Conservation (phyloP, 495 filamentous ascomycete genomes). For the Penicillium macrosclerotiorum region DNA sequence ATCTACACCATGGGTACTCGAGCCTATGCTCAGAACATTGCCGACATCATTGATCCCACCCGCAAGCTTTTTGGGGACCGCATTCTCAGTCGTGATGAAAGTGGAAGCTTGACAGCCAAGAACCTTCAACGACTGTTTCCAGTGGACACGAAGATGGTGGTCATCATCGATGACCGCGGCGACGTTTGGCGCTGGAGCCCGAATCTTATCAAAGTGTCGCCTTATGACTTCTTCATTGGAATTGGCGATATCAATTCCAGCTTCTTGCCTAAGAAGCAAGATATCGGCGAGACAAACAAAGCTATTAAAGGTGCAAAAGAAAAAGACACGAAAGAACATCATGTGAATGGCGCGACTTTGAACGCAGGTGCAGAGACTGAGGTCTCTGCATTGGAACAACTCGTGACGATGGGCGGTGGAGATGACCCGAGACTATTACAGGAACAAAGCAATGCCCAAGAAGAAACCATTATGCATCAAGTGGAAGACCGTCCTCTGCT, state of each 20-base stretch:
- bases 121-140: slow-evolving; percentile 90
- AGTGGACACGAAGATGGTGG: slow-evolving; percentile 97
- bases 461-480: slow-evolving; percentile 82
- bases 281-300: slow-evolving; percentile 47
- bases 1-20: slow-evolving; percentile 99
- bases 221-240: slow-evolving; percentile 96
- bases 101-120: slow-evolving; percentile 86
- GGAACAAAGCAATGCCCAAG: slow-evolving; percentile 76
- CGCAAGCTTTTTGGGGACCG: slow-evolving; percentile 88
- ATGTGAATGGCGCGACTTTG: slow-evolving; percentile 33
- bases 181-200: slow-evolving; percentile 97
- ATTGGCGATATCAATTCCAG: slow-evolving; percentile 99
- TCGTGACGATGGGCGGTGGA: slow-evolving; percentile 72
- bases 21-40: slow-evolving; percentile 88
- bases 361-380: slow-evolving; percentile 29
- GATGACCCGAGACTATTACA: slow-evolving; percentile 69
- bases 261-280: slow-evolving; percentile 87
- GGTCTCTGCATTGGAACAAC: slow-evolving; percentile 65
- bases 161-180: slow-evolving; percentile 95
- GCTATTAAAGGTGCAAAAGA: slow-evolving; percentile 19
- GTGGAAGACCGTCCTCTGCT: slow-evolving; percentile 82
- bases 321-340: slow-evolving; percentile 27
- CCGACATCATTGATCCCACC: slow-evolving; percentile 87
- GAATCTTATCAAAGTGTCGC: slow-evolving; percentile 91
- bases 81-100: slow-evolving; percentile 95